A percentile compares a stretch with the other conserved stretches of the same genome.
Evolutionary conservation across 371 early-diverging fungal genomes (phyloP).

Genomic region (Umbelopsis sp.): DNA sequence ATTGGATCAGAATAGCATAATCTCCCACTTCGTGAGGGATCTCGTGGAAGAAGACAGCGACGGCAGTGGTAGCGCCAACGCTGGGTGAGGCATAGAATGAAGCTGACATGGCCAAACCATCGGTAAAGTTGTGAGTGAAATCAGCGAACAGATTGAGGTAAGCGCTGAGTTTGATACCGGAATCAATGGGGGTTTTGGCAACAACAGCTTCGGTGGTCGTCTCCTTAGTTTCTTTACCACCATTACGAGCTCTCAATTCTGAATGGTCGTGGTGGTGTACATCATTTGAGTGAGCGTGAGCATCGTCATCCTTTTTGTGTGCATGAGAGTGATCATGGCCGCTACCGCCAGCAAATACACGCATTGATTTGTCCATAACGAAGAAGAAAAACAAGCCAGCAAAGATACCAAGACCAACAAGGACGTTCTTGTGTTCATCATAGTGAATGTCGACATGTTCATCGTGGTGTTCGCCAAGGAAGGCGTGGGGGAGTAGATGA

Average conservation of each 20-base stretch:
- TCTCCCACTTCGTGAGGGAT: slow-evolving; percentile 94
- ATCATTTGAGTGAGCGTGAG: slow-evolving; percentile 23
- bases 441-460: slow-evolving; percentile 41
- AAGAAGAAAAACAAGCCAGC: slow-evolving; percentile 76
- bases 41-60: slow-evolving; percentile 94
- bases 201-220: slow-evolving; percentile 23
- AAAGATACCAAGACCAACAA: slow-evolving; percentile 78
- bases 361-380: slow-evolving; percentile 83
- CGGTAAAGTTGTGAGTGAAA: slow-evolving; percentile 91
- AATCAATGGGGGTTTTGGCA: slow-evolving; percentile 24
- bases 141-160: slow-evolving; percentile 88
- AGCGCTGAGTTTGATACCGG: slow-evolving; percentile 71
- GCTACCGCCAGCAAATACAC: slow-evolving; percentile 70
- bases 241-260: slow-evolving; percentile 13
- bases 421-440: slow-evolving; percentile 64
- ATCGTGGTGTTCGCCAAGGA: slow-evolving; percentile 60
- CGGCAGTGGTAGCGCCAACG: slow-evolving; percentile 83
- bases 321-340: slow-evolving; percentile 60
- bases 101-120: slow-evolving; percentile 91
- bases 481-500: slow-evolving; percentile 83
- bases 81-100: slow-evolving; percentile 84
- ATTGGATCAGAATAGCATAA: slow-evolving; percentile 87
- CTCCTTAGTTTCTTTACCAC: slow-evolving; percentile 4
- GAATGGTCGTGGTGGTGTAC: slow-evolving; percentile 21
- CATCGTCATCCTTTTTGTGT: slow-evolving; percentile 45